Conservation (phyloP, 768 basidiomycete genomes). For the Coprinopsis cinerea region DNA sequence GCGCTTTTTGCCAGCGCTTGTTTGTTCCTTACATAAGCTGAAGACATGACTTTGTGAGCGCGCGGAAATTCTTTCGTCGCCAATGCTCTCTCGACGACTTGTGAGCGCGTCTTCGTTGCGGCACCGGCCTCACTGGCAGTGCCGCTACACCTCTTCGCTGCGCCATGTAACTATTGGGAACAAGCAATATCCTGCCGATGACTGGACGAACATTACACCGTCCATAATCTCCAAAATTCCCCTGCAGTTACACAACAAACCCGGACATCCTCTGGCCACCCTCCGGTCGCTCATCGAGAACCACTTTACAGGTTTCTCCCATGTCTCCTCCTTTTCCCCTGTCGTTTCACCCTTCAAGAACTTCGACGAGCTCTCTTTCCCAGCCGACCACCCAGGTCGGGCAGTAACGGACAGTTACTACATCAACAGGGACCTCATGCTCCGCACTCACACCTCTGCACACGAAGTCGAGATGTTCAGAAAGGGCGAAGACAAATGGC, state of each 20-base stretch:
- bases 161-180: slow-evolving; percentile 48
- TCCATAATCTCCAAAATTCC: slow-evolving; percentile 80
- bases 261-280: slow-evolving; percentile 81
- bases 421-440: slow-evolving; percentile 83
- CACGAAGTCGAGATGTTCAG: slow-evolving; percentile 93
- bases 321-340: slow-evolving; percentile 75
- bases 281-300: slow-evolving; percentile 79
- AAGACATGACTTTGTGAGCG: not conserved
- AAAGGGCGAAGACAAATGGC: slow-evolving; percentile 72
- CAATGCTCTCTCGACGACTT: slow-evolving; percentile 4
- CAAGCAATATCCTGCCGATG: slow-evolving; percentile 69
- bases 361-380: slow-evolving; percentile 96
- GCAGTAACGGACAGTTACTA: slow-evolving; percentile 93
- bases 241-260: slow-evolving; percentile 66
- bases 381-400: slow-evolving; percentile 89
- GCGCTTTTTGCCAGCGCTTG: not conserved
- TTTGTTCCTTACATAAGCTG: not conserved
- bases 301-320: slow-evolving; percentile 71
- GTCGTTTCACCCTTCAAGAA: slow-evolving; percentile 88
- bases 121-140: slow-evolving; percentile 11
- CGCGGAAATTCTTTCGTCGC: not conserved
- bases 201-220: slow-evolving; percentile 77
- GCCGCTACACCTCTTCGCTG: slow-evolving; percentile 1
- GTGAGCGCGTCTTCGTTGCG: slow-evolving; percentile 8
- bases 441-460: slow-evolving; percentile 97